These are phyloP conservation scores for Passiflora organensis DNA, from an alignment of 345 rosid species.

Conservation along the genomic window DNA sequence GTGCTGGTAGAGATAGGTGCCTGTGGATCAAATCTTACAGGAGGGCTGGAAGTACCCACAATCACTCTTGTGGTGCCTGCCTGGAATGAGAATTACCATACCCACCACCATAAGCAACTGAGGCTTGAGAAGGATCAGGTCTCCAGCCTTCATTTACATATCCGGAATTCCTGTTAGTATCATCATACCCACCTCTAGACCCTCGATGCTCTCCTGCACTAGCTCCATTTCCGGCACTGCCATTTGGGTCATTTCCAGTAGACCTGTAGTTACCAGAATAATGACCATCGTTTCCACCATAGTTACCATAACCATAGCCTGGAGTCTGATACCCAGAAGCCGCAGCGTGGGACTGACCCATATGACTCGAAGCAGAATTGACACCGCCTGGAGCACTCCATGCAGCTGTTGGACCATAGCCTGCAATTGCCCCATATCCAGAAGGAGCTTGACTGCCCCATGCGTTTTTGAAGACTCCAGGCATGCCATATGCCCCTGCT, in stretches of 20 bases:
- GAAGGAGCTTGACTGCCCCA: constrained; percentile 33
- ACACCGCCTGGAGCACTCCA: constrained; percentile 21
- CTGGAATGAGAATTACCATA: constrained; percentile 18
- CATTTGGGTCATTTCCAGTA: constrained; percentile 19
- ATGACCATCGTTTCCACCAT: constrained; percentile 30
- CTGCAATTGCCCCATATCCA: constrained; percentile 23
- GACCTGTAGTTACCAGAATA: constrained; percentile 27
- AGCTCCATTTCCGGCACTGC: constrained; percentile 9
- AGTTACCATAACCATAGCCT: constrained; percentile 29
- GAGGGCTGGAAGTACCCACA: constrained; percentile 6
- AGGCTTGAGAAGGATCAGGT: constrained; percentile 25
- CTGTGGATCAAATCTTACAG: constrained; percentile 6
- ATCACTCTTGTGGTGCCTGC: constrained; percentile 25
- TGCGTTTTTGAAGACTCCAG: constrained; percentile 23
- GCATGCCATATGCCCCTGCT: constrained; percentile 32
- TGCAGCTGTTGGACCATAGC: constrained; percentile 20
- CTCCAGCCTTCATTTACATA: constrained; percentile 23
- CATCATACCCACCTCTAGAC: constrained; percentile 22
- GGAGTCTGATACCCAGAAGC: constrained; percentile 30
- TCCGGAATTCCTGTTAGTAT: constrained; percentile 26
- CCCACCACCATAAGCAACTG: constrained; percentile 25
- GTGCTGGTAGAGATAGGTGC: neutral
- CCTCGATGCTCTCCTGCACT: constrained; percentile 19
- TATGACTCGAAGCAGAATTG: constrained; percentile 15
- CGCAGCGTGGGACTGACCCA: constrained; percentile 20